phyloP scores from a whole-genome alignment of 345 rosid genomes.

The Populus tremula region DNA sequence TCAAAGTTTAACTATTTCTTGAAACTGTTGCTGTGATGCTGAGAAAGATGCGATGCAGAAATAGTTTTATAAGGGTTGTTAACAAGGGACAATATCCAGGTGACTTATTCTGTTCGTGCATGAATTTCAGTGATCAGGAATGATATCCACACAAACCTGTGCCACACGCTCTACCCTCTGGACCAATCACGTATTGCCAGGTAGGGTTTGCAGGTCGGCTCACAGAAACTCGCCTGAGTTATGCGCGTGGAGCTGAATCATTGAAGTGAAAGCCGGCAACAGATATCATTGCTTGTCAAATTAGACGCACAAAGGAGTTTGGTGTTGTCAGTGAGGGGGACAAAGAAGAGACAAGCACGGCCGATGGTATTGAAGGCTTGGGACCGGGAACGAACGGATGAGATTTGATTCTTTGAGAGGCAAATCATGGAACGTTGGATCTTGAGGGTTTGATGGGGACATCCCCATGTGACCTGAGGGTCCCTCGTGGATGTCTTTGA shows the following conservation, averaged over 20 bases:
- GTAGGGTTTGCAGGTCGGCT: not conserved
- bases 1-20: not conserved
- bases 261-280: conserved; percentile 19
- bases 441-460: conserved; percentile 13
- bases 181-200: not conserved
- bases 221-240: not conserved
- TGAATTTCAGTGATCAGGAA: conserved; percentile 21
- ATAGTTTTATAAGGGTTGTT: conserved; percentile 35
- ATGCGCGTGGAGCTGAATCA: conserved; percentile 22
- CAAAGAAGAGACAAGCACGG: conserved; percentile 45
- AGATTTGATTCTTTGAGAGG: conserved; percentile 6
- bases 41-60: conserved; percentile 23
- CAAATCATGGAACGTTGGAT: conserved; percentile 33
- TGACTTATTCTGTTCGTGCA: conserved; percentile 28
- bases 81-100: conserved; percentile 11
- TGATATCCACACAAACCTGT: conserved; percentile 16
- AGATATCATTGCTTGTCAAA: conserved; percentile 33
- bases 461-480: conserved; percentile 34
- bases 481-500: conserved; percentile 33
- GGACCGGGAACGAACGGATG: conserved; percentile 37
- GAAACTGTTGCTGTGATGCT: conserved; percentile 15
- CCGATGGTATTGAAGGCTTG: conserved; percentile 28
- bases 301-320: conserved; percentile 38
- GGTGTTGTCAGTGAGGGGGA: conserved; percentile 34
- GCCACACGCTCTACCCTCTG: conserved; percentile 11